These are phyloP conservation scores for Chlorella sp. DNA, from an alignment of 139 green algal genomes.

Conservation along the genomic window DNA sequence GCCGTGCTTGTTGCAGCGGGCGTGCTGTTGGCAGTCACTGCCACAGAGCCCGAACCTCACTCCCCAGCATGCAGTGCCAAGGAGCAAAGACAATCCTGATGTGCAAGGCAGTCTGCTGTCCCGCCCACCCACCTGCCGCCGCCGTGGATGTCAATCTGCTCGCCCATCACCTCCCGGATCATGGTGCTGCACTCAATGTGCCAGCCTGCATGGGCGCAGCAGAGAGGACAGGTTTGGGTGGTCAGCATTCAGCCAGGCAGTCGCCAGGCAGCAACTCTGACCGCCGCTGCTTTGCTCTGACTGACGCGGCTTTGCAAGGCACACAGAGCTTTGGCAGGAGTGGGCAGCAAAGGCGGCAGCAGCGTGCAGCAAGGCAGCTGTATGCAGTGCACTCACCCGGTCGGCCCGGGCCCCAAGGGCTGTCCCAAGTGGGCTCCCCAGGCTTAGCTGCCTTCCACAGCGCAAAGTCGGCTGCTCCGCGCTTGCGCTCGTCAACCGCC, in stretches of 20 bases:
- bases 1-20: too few species aligned
- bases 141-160: constrained; percentile 94
- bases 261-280: too few species aligned
- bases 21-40: too few species aligned
- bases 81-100: too few species aligned
- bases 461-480: constrained; percentile 93
- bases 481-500: constrained; percentile 89
- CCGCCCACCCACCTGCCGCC: constrained; percentile 56
- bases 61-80: too few species aligned
- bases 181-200: constrained; percentile 98
- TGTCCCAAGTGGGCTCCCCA: constrained; percentile 91
- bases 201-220: constrained; percentile 68
- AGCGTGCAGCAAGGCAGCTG: too few species aligned
- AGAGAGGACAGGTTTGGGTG: neutral
- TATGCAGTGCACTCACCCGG: constrained; percentile 65
- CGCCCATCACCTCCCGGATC: constrained; percentile 83
- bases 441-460: constrained; percentile 97
- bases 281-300: neutral
- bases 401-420: constrained; percentile 92
- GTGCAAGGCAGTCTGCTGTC: too few species aligned
- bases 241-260: too few species aligned
- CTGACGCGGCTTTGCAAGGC: too few species aligned
- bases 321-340: too few species aligned
- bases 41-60: too few species aligned
- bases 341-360: too few species aligned